Percentiles rank a stretch among this genome's conserved stretches.
Conservation (phyloP, 371 early-diverging fungal genomes). For the Mucor mucedo region DNA sequence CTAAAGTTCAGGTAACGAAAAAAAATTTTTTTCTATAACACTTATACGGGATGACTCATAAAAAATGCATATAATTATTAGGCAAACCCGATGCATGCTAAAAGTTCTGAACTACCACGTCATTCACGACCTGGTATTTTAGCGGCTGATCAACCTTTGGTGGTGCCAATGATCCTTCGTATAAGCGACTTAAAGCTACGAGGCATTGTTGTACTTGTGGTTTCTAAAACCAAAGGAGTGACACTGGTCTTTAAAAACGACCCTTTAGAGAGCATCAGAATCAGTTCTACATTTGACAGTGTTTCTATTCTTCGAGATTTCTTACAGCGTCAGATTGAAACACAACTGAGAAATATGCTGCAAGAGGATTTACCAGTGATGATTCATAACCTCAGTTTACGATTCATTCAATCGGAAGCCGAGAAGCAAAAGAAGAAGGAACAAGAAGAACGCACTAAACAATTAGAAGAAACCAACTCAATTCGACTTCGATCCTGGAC, state of each 20-base stretch:
- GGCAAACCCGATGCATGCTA: conserved; percentile 83
- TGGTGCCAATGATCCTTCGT: conserved; percentile 94
- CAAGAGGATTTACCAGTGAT: conserved; percentile 92
- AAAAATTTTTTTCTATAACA: too few species aligned
- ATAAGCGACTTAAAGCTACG: conserved; percentile 87
- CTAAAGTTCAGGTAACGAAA: conserved; percentile 85
- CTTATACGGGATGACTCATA: background rate
- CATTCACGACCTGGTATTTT: conserved; percentile 73
- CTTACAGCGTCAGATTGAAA: conserved; percentile 92
- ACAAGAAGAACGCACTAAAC: conserved; percentile 17
- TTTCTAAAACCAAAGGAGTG: conserved; percentile 90
- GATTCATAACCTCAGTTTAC: conserved; percentile 84
- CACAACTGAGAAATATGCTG: conserved; percentile 84
- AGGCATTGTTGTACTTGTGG: conserved; percentile 93
- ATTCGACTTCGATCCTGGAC: conserved; percentile 3
- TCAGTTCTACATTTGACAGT: conserved; percentile 94
- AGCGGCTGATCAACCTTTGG: conserved; percentile 90
- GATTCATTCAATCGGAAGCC: conserved; percentile 30
- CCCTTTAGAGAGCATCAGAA: conserved; percentile 90
- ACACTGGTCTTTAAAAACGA: conserved; percentile 97
- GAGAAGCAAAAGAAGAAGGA: conserved; percentile 24
- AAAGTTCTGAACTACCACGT: conserved; percentile 61
- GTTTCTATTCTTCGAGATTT: conserved; percentile 84
- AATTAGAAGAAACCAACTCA: background rate
- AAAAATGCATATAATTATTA: conserved; percentile 24